Evolutionary conservation across 2,329 filamentous ascomycete genomes (phyloP), one percentile per base, ranked within the genome.

Genomic region (Cladophialophora chaetospira): DNA sequence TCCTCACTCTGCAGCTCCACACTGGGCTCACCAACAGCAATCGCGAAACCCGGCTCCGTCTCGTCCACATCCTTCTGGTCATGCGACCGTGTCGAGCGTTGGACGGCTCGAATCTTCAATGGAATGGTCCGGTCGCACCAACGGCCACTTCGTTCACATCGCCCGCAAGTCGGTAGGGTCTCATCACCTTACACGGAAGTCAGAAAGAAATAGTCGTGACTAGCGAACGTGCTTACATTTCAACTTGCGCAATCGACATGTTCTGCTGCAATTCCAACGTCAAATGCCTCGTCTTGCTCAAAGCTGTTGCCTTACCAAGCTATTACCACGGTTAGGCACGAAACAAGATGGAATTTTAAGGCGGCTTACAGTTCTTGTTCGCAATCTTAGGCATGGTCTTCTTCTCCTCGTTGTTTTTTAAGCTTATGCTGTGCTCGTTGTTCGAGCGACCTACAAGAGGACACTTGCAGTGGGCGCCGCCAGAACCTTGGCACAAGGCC

Each of bases 111-210:
- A 47, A 58, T 54, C 26, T 58, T 55, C 21, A 57, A 29, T 11
- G 53, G 53, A 13, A 15, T 36, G 19, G 57, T 51, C 10, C 42
- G 45, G 29, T 60, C 57, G 35, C 57, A 60, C 35, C 36, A 57
- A 10, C 46, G 52, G 4, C 49, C 49, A 11, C 31, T 29, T 21
- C 48, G 33, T 38, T 53, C 57, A 38, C 57, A 60, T 5, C 53
- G 47, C 5, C 25, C 36, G 33, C 53, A 60, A n/a, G 54, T 38
- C 4, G 57, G 53, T 47, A 56, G 23, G 8, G 26, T 43, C 17
- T 56, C 53, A 31, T 60, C 33, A 66, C 90, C 83, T n/a, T 85
- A 73, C 28, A 28, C 36, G 25, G 15, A 11, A 33, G 38, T 26
- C 4, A 52, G 38, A 33, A 6, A 29, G 15, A 28, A 28, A 15